Evolutionary conservation across 1,139 yeast species (phyloP).

Genomic region (Geotrichum reessii): DNA sequence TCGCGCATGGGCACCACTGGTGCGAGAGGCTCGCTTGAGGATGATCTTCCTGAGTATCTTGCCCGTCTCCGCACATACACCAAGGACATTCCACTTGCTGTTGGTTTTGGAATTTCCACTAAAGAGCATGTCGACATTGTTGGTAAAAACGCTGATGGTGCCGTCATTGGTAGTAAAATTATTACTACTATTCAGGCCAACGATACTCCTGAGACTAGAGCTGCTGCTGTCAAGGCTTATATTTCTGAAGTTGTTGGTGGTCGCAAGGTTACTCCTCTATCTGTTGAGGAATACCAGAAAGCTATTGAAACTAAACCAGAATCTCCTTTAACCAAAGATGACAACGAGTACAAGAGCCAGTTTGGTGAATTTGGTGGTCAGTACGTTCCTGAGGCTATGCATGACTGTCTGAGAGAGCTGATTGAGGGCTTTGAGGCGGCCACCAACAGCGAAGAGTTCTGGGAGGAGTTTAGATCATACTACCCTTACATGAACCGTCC

Average conservation of each 20-base stretch:
- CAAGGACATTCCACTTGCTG: constrained; percentile 78
- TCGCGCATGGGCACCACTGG: constrained; percentile 98
- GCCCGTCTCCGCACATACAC: constrained; percentile 68
- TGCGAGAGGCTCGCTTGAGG: constrained; percentile 60
- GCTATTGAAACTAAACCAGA: constrained; percentile 28
- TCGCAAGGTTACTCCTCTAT: constrained; percentile 36
- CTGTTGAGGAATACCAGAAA: constrained; percentile 26
- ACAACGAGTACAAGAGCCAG: constrained; percentile 31
- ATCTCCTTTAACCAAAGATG: constrained; percentile 24
- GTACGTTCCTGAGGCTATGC: constrained; percentile 94
- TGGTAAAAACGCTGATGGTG: constrained; percentile 78
- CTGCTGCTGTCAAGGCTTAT: constrained; percentile 57
- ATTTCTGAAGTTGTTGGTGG: constrained; percentile 67
- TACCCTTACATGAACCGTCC: constrained; percentile 96
- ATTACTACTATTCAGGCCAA: constrained; percentile 52
- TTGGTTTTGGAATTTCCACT: constrained; percentile 94
- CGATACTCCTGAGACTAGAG: constrained; percentile 51
- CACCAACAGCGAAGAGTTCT: constrained; percentile 79
- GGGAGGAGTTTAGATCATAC: constrained; percentile 83
- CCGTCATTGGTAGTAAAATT: constrained; percentile 88
- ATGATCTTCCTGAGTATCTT: constrained; percentile 63
- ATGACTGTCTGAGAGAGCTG: constrained; percentile 82
- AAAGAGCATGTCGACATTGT: constrained; percentile 83
- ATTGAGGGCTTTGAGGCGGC: constrained; percentile 85
- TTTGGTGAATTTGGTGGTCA: constrained; percentile 98